Conservation (phyloP, 2,329 filamentous ascomycete genomes). For the Cladosporium velox region DNA sequence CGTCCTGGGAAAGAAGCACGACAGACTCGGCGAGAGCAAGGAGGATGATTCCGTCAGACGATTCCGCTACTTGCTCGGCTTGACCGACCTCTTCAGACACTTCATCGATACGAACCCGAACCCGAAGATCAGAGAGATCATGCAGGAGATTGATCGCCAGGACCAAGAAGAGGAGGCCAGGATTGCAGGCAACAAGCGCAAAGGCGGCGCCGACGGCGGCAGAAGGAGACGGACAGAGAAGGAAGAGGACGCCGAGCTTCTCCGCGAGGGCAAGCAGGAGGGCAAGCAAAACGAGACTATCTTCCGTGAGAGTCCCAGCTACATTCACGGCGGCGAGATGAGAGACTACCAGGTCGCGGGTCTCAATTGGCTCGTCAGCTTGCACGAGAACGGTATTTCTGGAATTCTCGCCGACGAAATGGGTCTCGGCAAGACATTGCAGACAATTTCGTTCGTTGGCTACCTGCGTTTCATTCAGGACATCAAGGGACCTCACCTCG, state of each 20-base stretch:
- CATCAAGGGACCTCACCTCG: constrained; percentile 86
- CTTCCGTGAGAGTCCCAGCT: constrained; percentile 92
- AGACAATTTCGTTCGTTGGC: constrained; percentile 95
- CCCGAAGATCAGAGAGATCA: constrained; percentile 89
- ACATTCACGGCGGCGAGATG: constrained; percentile 81
- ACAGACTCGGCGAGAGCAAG: constrained; percentile 88
- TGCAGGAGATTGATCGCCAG: constrained; percentile 91
- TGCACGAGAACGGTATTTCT: constrained; percentile 98
- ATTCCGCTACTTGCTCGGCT: constrained; percentile 89
- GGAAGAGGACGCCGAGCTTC: constrained; percentile 90
- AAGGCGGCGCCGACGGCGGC: constrained; percentile 79
- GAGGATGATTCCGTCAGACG: constrained; percentile 93
- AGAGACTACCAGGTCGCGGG: constrained; percentile 95
- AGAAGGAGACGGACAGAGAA: constrained; percentile 88
- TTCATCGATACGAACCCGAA: constrained; percentile 98
- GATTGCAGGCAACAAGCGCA: constrained; percentile 74
- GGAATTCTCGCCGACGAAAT: constrained; percentile 98
- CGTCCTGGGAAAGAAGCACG: constrained; percentile 93
- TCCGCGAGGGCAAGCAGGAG: constrained; percentile 84
- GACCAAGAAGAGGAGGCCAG: constrained; percentile 70
- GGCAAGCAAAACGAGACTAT: constrained; percentile 77
- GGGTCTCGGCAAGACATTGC: constrained; percentile 95
- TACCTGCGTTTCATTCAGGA: constrained; percentile 89
- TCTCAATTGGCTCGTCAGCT: constrained; percentile 94
- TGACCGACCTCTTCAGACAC: constrained; percentile 96